Evolutionary conservation across 2,329 filamentous ascomycete species (phyloP), one percentile per base, ranked within the genome.

Genomic region (Fusarium proliferatum): DNA sequence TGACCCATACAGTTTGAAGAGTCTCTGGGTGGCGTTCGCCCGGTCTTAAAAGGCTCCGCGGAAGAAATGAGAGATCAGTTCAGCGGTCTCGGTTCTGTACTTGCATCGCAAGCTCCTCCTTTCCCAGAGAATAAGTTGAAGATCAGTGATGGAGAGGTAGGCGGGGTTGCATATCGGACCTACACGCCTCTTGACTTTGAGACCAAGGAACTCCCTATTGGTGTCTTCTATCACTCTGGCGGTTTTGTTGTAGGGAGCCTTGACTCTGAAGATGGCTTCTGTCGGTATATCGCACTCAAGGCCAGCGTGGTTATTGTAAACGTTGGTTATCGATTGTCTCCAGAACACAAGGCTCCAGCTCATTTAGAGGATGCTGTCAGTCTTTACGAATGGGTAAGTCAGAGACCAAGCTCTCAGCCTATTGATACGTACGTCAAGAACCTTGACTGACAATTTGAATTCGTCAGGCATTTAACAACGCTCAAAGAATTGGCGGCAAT

Each of bases 331-430:
- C 23, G 34, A 3, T 39, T 39, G 6, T 53, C 51, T 28, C 51
- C 51, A 2, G 51, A 53, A 12, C n/a, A 53, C 17, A 38, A 53
- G 23, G 34, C 51, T 21, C 34, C 51, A 3, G 19, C 23, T 4
- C 51, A 53, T 53, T 21, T 53, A 3, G 34, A 39, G 9, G 23
- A 53, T 3, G 51, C 51, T 2, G 34, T 28, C 9, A 3, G 23
- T 28, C 13, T 53, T 21, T 53, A 39, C 23, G 34, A 53, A 26
- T 53, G 51, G 51, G 23, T 39, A n/a, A 28, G 51, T 53, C 1
- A 9, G 4, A 11, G 6, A 21, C 0, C 16, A 6, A 9, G 16
- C 2, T 13, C 21, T 30, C 16, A 3, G 3, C 11, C 21, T 19
- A 13, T 10, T 12, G 1, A 7, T 3, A 9, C 4, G 9, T 16